Evolutionary conservation across 176 grass and related monocot genomes (phyloP).

Genomic region (Raddia distichophylla): DNA sequence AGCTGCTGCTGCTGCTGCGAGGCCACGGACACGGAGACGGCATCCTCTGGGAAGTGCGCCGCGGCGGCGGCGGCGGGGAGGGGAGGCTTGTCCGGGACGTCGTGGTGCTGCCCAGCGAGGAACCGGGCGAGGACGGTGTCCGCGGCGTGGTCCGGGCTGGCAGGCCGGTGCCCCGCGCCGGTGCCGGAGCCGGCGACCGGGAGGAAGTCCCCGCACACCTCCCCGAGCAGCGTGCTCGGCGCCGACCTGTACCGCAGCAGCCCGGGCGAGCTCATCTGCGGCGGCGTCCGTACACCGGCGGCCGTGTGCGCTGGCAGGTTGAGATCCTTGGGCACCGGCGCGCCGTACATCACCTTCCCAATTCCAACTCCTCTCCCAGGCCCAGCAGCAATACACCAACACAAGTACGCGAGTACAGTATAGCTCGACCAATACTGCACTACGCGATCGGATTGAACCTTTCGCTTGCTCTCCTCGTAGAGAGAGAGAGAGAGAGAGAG

Average conservation of each 20-base stretch:
- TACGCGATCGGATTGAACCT: neutral
- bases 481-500: neutral
- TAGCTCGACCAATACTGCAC: neutral
- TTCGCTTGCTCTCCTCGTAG: neutral
- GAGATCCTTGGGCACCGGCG: constrained; percentile 73
- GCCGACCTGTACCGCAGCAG: constrained; percentile 88
- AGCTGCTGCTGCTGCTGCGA: constrained; percentile 54
- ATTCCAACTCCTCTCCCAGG: neutral
- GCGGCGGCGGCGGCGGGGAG: constrained; percentile 36
- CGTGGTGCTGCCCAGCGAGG: constrained; percentile 47
- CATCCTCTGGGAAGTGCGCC: constrained; percentile 45
- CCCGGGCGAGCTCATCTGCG: constrained; percentile 73
- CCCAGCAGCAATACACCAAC: neutral
- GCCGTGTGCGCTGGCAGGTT: constrained; percentile 54
- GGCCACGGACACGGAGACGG: constrained; percentile 48
- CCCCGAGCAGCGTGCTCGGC: constrained; percentile 70
- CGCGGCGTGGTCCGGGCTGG: constrained; percentile 32
- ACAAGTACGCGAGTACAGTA: neutral
- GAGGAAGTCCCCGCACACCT: constrained; percentile 62
- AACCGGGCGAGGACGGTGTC: constrained; percentile 67
- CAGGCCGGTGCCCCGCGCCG: constrained; percentile 25
- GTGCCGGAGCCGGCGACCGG: neutral
- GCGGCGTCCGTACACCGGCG: constrained; percentile 19
- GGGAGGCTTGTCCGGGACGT: constrained; percentile 50
- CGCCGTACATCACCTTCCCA: constrained; percentile 73